Evolutionary conservation across 805 yeast species (phyloP).

Genomic region (Myxozyma neglecta): DNA sequence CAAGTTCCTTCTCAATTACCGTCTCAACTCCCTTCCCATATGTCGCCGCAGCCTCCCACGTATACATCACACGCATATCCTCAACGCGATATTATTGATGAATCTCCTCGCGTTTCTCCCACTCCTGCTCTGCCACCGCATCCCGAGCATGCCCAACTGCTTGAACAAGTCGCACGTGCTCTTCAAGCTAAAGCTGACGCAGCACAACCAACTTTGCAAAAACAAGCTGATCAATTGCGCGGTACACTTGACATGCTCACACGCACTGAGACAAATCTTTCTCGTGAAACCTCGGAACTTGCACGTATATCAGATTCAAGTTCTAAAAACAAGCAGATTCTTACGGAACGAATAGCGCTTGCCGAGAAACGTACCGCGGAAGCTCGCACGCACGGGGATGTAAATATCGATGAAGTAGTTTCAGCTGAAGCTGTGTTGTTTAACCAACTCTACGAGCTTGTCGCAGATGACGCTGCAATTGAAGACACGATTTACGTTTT

Average conservation of each 20-base stretch:
- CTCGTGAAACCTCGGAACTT: constrained; percentile 41
- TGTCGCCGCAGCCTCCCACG: not conserved
- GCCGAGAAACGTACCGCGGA: constrained; percentile 40
- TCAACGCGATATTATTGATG: constrained; percentile 16
- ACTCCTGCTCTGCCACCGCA: constrained; percentile 40
- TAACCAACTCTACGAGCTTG: constrained; percentile 62
- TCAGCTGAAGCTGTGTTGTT: constrained; percentile 55
- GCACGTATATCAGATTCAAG: constrained; percentile 46
- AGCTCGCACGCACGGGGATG: constrained; percentile 33
- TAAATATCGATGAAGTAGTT: constrained; percentile 47
- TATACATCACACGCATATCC: not conserved
- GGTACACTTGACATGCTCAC: constrained; percentile 44
- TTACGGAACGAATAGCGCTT: constrained; percentile 20
- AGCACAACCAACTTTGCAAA: constrained; percentile 35
- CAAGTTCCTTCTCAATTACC: too few species aligned
- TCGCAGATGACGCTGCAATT: constrained; percentile 68
- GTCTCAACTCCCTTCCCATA: too few species aligned
- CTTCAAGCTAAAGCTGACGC: constrained; percentile 35
- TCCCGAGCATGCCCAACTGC: constrained; percentile 40
- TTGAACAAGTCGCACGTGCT: constrained; percentile 32
- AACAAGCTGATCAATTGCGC: constrained; percentile 37
- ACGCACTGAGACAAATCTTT: constrained; percentile 39
- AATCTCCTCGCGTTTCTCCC: constrained; percentile 6
- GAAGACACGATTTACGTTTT: constrained; percentile 65
- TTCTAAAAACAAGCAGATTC: constrained; percentile 16